Evolutionary conservation across 306 rosid genomes (phyloP), one percentile per base, ranked within the genome.

Genomic region (Hylodesmum podocarpum): DNA sequence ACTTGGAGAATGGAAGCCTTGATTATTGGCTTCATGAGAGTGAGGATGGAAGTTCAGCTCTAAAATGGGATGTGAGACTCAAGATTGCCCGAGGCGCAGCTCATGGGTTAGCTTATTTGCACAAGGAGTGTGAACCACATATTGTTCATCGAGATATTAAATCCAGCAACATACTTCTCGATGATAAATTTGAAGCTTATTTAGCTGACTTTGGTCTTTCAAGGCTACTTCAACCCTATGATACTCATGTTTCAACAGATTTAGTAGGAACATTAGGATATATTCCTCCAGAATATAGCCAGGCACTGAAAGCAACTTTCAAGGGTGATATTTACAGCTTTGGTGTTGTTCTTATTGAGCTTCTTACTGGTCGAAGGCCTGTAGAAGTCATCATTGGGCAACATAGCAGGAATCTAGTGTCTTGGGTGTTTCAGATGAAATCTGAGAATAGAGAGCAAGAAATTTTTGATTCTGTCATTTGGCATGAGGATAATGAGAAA

Each of bases 131-230:
- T 73, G 77, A 87, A 73, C 93, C 93, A n/a, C 82, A 81, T 46
- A 85, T 89, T 41, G 86, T 87, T 31, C 93, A 87, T 77, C 82
- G 91, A 11, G 93, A 89, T 63, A 80, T 89, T 27, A 89, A 89
- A 77, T 81, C 93, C 0, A 89, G 93, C 85, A 89, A 89, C 85
- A 89, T 89, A 50, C 86, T 89, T 50, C 72, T 89, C 49, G 85
- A 85, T 71, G 91, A 79, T 37, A 80, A 66, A 5, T 87, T 87
- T 25, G 85, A 85, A 49, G 89, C 91, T 69, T 89, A 83, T 63
- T 82, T 89, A 73, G 93, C 93, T 61, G 91, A 89, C 80, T 87
- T 89, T 66, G 91, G 93, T 53, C 88, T 89, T 40, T 79, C 93
- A 5, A 85, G 93, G 87, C 73, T 87, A 29, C 85, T 89, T 66